Conservation (phyloP, 2,329 filamentous ascomycete genomes). For the Sclerotinia borealis region DNA sequence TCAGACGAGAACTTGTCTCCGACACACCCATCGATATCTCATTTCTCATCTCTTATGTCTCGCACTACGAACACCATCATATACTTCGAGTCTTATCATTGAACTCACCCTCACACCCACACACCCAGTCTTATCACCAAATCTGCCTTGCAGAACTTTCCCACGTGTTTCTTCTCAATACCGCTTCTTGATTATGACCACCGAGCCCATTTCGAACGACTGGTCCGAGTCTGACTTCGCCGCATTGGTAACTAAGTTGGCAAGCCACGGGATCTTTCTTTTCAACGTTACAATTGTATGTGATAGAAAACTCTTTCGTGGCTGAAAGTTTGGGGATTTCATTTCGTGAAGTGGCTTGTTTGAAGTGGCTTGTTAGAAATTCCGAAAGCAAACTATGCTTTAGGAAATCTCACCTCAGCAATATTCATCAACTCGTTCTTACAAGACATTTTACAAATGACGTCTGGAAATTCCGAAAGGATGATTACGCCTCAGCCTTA, state of each 20-base stretch:
- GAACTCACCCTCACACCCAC: background rate
- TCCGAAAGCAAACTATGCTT: background rate
- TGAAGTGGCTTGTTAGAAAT: too few relatives aligned
- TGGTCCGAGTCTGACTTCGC: background rate
- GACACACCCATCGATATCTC: background rate
- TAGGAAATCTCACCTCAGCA: background rate
- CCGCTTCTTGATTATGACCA: background rate
- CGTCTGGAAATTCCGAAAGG: background rate
- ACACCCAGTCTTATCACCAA: background rate
- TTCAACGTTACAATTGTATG: background rate
- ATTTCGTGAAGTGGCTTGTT: background rate
- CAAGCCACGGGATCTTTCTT: background rate
- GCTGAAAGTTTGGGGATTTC: background rate
- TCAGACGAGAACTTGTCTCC: background rate
- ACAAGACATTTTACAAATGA: background rate
- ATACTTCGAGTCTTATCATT: background rate
- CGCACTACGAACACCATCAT: background rate
- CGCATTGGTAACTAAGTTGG: background rate
- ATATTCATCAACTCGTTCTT: too few relatives aligned
- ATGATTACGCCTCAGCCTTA: background rate
- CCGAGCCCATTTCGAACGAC: too few relatives aligned
- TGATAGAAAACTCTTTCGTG: background rate
- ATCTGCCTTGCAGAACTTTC: background rate
- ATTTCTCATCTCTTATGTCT: background rate
- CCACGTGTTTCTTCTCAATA: background rate